Conservation (phyloP, 768 basidiomycete species). For the Auricularia auricula-judae region DNA sequence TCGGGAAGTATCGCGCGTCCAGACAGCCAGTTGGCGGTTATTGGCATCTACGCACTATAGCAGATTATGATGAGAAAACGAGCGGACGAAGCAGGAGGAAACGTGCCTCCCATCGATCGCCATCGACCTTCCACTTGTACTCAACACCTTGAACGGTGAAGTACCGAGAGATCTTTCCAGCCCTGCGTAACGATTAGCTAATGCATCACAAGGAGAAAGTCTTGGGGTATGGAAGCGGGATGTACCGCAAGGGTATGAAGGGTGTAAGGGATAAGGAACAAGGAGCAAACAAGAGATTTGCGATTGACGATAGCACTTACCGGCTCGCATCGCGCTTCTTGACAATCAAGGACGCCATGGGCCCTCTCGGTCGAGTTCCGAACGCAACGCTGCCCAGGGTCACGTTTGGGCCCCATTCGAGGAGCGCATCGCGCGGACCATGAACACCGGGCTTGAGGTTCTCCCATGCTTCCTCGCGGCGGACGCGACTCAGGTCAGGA, state of each 20-base stretch:
- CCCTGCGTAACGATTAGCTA: neutral
- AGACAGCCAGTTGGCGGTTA: constrained; percentile 44
- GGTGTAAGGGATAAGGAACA: neutral
- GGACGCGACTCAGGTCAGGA: neutral
- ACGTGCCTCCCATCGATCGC: constrained; percentile 11
- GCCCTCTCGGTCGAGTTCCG: constrained; percentile 39
- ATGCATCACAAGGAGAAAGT: too few species aligned
- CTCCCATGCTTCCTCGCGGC: neutral
- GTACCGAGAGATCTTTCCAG: constrained; percentile 39
- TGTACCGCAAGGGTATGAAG: too few species aligned
- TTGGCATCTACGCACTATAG: constrained; percentile 54
- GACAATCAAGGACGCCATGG: constrained; percentile 47
- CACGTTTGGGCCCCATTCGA: neutral
- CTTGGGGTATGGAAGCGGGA: too few species aligned
- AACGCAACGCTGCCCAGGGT: constrained; percentile 1
- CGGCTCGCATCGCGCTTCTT: constrained; percentile 51
- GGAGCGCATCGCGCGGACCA: neutral
- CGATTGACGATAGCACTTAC: constrained; percentile 30
- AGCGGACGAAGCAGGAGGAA: neutral
- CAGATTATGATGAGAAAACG: neutral
- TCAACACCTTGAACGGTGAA: constrained; percentile 61
- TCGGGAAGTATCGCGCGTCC: constrained; percentile 38
- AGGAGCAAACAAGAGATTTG: neutral
- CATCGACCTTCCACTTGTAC: constrained; percentile 57
- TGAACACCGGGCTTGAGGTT: neutral